Evolutionary conservation across 768 basidiomycete species (phyloP), one percentile per base, ranked within the genome.

Genomic region (Dentipellis fragilis): DNA sequence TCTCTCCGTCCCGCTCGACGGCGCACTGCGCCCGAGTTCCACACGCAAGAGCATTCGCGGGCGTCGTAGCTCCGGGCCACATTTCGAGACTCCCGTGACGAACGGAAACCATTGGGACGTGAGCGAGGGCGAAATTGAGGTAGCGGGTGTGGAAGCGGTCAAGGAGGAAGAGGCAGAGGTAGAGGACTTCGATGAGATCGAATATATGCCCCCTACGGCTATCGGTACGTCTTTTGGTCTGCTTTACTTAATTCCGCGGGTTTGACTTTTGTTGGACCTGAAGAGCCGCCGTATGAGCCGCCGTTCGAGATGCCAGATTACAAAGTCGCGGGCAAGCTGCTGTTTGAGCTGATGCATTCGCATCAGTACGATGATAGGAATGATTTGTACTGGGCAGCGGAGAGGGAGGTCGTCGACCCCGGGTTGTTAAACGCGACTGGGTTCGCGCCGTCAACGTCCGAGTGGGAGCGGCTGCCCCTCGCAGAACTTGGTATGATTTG

Each of bases 61-160:
- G 11, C 82, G 82, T 39, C 69, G 76, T 40, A 80, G 73, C 56
- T 72, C 73, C 22, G 71, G 67, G 46, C 75, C 75, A 58, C 70
- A 57, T 14, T 85, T 86, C 59, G 75, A 85, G 63, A 91, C 89
- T 0, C 89, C 89, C 1, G 59, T 75, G 39, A 82, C 81, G 17
- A 72, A 69, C 10, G 87, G 85, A 2, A 75, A 81, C 59, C 80
- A 85, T 55, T 92, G 88, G 89, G 87, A 92, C 61, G 77, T 87
- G 36, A 83, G 80, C 60, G 86, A 88, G 48, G 70, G 69, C 12
- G 75, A 74, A 37, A 65, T 76, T 19, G 70, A 71, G 36, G 60
- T 70, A 21, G 63, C 63, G 12, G 51, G 39, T 6, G 51, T 58
- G 10, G 59, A 53, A 10, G 67, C 63, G 46, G 65, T 62, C 21